phyloP scores from a whole-genome alignment of 148 eudicot genomes.

The Cornus controversa region DNA sequence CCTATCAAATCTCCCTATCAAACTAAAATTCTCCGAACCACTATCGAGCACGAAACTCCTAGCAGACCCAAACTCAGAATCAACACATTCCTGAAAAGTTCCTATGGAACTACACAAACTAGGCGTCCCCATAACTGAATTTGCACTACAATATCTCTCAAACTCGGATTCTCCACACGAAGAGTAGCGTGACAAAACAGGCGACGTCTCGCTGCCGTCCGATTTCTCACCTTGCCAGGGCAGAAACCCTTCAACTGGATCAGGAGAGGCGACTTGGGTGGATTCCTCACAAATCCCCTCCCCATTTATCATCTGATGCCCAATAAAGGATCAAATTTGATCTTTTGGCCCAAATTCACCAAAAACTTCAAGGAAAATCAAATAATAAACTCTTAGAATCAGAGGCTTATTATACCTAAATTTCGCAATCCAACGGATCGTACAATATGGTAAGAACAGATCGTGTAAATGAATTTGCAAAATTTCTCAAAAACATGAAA shows the following conservation, averaged over 20 bases:
- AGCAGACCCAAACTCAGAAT: conserved; percentile 66
- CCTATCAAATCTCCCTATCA: conserved; percentile 42
- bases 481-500: background rate
- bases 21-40: conserved; percentile 43
- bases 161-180: conserved; percentile 93
- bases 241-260: conserved; percentile 25
- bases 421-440: background rate
- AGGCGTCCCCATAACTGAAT: conserved; percentile 89
- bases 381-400: background rate
- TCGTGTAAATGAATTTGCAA: background rate
- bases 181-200: conserved; percentile 62
- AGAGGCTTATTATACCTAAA: background rate
- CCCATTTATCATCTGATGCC: conserved; percentile 47
- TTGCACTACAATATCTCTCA: conserved; percentile 91
- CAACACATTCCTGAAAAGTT: conserved; percentile 56
- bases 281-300: conserved; percentile 36
- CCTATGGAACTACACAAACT: conserved; percentile 80
- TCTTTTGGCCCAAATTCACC: background rate
- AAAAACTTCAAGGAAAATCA: background rate
- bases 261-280: conserved; percentile 24
- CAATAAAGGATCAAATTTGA: conserved; percentile 8
- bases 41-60: conserved; percentile 41
- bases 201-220: conserved; percentile 45
- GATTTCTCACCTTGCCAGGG: conserved; percentile 31
- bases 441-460: background rate